Percentiles rank a stretch among this genome's conserved stretches.
Evolutionary conservation across 257 asterid species (phyloP).

Genomic region (Lantana camara): DNA sequence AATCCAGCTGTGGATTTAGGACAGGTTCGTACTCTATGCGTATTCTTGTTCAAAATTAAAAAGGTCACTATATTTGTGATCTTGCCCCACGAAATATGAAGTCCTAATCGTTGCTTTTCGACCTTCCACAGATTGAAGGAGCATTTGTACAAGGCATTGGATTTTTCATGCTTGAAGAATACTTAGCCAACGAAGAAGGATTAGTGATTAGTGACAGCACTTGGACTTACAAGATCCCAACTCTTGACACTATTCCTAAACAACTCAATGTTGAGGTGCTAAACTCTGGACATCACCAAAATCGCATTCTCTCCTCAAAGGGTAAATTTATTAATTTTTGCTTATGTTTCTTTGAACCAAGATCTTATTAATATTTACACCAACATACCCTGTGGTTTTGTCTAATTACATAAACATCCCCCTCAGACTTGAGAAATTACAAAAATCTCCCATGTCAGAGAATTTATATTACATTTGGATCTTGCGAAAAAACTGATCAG

Average conservation of each 20-base stretch:
- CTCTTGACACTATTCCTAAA: constrained; percentile 69
- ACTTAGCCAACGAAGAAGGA: constrained; percentile 56
- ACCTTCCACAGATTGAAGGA: constrained; percentile 65
- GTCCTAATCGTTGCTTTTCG: background rate
- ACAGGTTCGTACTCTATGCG: constrained; percentile 41
- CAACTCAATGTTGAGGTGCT: constrained; percentile 64
- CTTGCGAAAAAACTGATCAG: too few relatives aligned
- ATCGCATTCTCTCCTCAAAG: constrained; percentile 77
- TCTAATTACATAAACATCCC: too few relatives aligned
- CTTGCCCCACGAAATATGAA: background rate
- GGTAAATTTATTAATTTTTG: too few relatives aligned
- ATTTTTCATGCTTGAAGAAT: constrained; percentile 86
- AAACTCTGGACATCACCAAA: constrained; percentile 63
- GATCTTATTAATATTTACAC: too few relatives aligned
- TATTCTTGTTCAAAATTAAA: background rate
- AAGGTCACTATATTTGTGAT: background rate
- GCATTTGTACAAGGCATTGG: constrained; percentile 90
- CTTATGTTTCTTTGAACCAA: too few relatives aligned
- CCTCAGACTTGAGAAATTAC: too few relatives aligned
- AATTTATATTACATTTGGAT: too few relatives aligned
- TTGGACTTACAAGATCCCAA: constrained; percentile 86
- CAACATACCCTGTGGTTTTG: background rate
- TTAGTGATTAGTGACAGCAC: constrained; percentile 54
- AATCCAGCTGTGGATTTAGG: constrained; percentile 77
- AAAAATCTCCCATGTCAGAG: too few relatives aligned